phyloP scores from a whole-genome alignment of 805 yeast species.

The fission yeast (Schizosaccharomyces pombe) region DNA sequence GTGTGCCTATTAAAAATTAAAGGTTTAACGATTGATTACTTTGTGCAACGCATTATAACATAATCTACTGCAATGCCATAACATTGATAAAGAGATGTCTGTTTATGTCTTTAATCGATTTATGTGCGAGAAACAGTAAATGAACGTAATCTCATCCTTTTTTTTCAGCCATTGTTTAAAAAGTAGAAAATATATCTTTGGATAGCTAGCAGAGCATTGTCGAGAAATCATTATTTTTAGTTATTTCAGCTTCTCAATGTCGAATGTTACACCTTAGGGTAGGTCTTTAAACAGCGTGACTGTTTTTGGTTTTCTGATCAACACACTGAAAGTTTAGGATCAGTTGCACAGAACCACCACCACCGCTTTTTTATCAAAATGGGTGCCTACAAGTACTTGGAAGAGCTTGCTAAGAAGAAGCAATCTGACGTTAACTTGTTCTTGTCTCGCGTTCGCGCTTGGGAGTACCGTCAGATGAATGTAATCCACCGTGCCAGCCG shows the following conservation, averaged over 20 bases:
- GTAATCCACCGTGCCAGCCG: slow-evolving; percentile 97
- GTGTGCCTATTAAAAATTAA: too few relatives aligned
- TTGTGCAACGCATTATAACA: too few relatives aligned
- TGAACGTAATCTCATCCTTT: too few relatives aligned
- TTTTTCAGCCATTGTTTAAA: too few relatives aligned
- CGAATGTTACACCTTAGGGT: not conserved
- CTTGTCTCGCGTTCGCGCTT: slow-evolving; percentile 98
- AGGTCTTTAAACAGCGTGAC: not conserved
- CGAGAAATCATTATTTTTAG: too few relatives aligned
- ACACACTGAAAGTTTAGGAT: not conserved
- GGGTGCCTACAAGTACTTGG: slow-evolving; percentile 99
- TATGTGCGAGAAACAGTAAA: too few relatives aligned
- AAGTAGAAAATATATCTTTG: too few relatives aligned
- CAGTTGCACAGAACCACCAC: not conserved
- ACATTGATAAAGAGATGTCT: too few relatives aligned
- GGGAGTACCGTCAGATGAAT: slow-evolving; percentile 99
- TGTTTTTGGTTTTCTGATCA: not conserved
- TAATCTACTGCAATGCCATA: too few relatives aligned
- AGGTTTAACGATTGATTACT: too few relatives aligned
- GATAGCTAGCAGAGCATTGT: too few relatives aligned
- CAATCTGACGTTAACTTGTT: slow-evolving; percentile 98
- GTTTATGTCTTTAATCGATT: too few relatives aligned
- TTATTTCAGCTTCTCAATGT: not conserved
- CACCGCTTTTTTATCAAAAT: not conserved
- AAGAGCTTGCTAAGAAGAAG: slow-evolving; percentile 93